Conservation (phyloP, 2,329 filamentous ascomycete species). For the Phialocephala sp. region DNA sequence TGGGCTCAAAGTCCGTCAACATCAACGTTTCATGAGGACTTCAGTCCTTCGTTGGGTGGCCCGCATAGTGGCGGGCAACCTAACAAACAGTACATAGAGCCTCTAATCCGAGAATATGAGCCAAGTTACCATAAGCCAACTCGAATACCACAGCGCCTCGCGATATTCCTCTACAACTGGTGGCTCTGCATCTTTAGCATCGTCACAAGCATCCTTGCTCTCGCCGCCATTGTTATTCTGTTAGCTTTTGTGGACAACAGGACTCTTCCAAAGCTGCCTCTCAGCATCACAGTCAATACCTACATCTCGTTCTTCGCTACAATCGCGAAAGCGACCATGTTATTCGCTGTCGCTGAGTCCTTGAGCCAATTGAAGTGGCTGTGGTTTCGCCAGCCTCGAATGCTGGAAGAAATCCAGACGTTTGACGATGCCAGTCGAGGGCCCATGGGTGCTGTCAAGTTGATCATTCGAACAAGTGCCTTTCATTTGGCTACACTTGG, state of each 20-base stretch:
- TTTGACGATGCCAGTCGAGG: slow-evolving; percentile 22
- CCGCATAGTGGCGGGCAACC: neutral
- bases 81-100: slow-evolving; percentile 12
- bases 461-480: slow-evolving; percentile 12
- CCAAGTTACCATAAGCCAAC: slow-evolving; percentile 1
- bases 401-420: slow-evolving; percentile 15
- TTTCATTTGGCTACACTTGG: slow-evolving; percentile 6
- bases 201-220: slow-evolving; percentile 1
- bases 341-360: slow-evolving; percentile 15
- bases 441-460: slow-evolving; percentile 11
- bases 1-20: slow-evolving; percentile 3
- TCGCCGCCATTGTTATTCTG: slow-evolving; percentile 8
- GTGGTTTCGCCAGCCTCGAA: slow-evolving; percentile 17
- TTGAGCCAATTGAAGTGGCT: slow-evolving; percentile 25
- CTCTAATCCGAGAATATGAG: slow-evolving; percentile 13
- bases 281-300: slow-evolving; percentile 21
- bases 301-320: slow-evolving; percentile 16
- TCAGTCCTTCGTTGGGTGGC: neutral
- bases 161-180: slow-evolving; percentile 18
- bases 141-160: neutral
- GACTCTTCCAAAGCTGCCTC: slow-evolving; percentile 14
- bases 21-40: slow-evolving; percentile 12
- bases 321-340: slow-evolving; percentile 11
- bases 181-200: slow-evolving; percentile 19
- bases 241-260: slow-evolving; percentile 12